Evolutionary conservation across 441 rosid species (phyloP), one percentile per base, ranked within the genome.

Genomic region (Gossypium gossypioides): DNA sequence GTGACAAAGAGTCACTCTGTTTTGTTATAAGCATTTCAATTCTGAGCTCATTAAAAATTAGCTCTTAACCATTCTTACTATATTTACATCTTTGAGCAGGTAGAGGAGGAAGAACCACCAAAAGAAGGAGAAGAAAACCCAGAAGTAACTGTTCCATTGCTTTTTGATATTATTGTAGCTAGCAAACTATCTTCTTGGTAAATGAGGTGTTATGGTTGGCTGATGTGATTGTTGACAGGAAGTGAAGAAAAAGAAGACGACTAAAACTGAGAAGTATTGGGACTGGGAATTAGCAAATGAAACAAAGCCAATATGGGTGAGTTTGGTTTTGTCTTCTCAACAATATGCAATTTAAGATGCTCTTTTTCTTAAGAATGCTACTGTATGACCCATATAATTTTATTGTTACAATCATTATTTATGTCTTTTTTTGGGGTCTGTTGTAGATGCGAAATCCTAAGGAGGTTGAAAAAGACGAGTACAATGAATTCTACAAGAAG

Each of bases 221-320:
- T 76, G 46, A 3, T 66, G 58, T 77, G 18, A 67, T 69, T 71
- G 27, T 32, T 80, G 48, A 22, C 74, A 91, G 97, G 97, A 83
- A 64, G 93, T 87, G 84, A 88, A 86, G 63, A 90, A 85, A 74
- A 91, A 74, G 76, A 91, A 82, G 86, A 91, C 83, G 22, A 90
- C 97, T 29, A 94, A 90, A 84, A 90, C 94, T 44, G 99, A 91
- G 84, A 92, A 90, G 83, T 94, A 89, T 74, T 94, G 98, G 98
- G 97, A 91, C 71, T 91, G 96, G 96, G 98, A 91, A 81, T 85
- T 94, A 72, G 92, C 96, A 72, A 94, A 94, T 50, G 97, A 94
- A 79, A 94, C 94, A 72, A 94, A 94, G 80, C 99, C 99, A 0
- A 80, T 94, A 76, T 94, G 99, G 99, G 99, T 94, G 76, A 82